Conservation (phyloP, 306 rosid genomes). For the Fragaria ananassa region DNA sequence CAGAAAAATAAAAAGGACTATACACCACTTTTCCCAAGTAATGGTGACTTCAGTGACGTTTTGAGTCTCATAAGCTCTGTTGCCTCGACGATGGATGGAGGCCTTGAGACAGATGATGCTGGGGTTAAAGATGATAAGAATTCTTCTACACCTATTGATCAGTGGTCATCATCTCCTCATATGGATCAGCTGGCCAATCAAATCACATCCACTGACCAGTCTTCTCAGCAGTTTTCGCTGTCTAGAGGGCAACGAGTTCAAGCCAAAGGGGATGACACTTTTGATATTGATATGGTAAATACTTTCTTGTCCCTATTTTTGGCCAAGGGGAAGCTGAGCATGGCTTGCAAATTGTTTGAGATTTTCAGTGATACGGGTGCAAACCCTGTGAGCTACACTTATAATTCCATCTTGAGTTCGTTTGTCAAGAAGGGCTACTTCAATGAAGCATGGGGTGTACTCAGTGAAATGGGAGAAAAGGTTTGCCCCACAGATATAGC, state of each 20-base stretch:
- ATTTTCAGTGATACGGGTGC: conserved; percentile 70
- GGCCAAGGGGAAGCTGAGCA: conserved; percentile 79
- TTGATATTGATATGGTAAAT: conserved; percentile 80
- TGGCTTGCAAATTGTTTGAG: conserved; percentile 90
- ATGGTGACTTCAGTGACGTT: conserved; percentile 56
- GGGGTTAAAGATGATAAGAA: conserved; percentile 22
- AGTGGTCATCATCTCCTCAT: conserved; percentile 80
- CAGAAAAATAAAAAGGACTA: conserved; percentile 56
- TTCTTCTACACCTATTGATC: conserved; percentile 31
- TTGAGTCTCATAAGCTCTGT: conserved; percentile 42
- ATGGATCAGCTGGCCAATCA: conserved; percentile 70
- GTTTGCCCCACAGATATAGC: conserved; percentile 80
- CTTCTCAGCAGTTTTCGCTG: conserved; percentile 42
- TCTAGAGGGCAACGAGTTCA: conserved; percentile 63
- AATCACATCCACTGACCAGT: conserved; percentile 29
- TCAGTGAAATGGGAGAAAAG: conserved; percentile 70
- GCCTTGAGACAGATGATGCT: conserved; percentile 19
- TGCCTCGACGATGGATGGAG: conserved; percentile 12
- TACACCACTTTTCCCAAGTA: conserved; percentile 55
- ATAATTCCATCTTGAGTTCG: conserved; percentile 83
- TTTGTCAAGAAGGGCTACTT: conserved; percentile 90
- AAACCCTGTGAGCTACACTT: conserved; percentile 67
- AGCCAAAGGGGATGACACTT: conserved; percentile 46
- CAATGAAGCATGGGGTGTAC: conserved; percentile 69
- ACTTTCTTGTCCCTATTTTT: conserved; percentile 79